These are phyloP conservation scores for Pulveroboletus sp. DNA, from an alignment of 1,284 basidiomycete species.

Conservation along the genomic window DNA sequence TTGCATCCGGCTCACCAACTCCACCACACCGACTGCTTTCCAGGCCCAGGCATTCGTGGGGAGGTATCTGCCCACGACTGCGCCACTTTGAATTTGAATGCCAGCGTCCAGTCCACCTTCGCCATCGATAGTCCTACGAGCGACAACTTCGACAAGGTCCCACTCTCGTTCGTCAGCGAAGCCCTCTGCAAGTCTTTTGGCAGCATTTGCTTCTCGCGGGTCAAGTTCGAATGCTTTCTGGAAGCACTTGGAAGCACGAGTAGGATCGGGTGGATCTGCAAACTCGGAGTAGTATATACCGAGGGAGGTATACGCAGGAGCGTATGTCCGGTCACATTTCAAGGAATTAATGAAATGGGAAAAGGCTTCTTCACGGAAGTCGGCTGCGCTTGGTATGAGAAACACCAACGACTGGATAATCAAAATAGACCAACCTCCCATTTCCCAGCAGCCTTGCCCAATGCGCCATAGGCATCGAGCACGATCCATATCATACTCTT, in stretches of 20 bases:
- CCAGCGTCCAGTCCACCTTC: conserved; percentile 80
- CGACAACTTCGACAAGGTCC: conserved; percentile 94
- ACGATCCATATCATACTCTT: conserved; percentile 56
- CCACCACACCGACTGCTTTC: conserved; percentile 95
- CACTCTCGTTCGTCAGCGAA: conserved; percentile 95
- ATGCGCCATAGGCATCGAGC: conserved; percentile 86
- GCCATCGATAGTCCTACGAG: conserved; percentile 88
- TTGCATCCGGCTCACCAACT: conserved; percentile 63
- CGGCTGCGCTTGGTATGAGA: conserved; percentile 35
- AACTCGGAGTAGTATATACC: conserved; percentile 87
- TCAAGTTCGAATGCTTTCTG: conserved; percentile 99
- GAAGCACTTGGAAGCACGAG: conserved; percentile 92
- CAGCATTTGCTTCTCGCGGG: conserved; percentile 85
- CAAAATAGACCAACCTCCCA: conserved; percentile 57
- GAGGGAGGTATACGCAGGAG: conserved; percentile 91
- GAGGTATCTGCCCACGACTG: conserved; percentile 53
- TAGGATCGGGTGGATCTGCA: conserved; percentile 73
- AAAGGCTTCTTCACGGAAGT: conserved; percentile 65
- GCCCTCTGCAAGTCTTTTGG: conserved; percentile 79
- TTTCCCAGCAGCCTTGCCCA: conserved; percentile 77
- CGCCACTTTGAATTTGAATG: conserved; percentile 47
- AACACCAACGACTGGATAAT: neutral
- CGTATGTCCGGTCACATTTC: conserved; percentile 76
- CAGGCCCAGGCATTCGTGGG: conserved; percentile 96
- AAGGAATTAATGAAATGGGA: conserved; percentile 83